Percentiles rank a stretch among this genome's conserved stretches.
These are phyloP conservation scores for Gossypium herbaceum DNA, from an alignment of 345 rosid species.

Conservation along the genomic window DNA sequence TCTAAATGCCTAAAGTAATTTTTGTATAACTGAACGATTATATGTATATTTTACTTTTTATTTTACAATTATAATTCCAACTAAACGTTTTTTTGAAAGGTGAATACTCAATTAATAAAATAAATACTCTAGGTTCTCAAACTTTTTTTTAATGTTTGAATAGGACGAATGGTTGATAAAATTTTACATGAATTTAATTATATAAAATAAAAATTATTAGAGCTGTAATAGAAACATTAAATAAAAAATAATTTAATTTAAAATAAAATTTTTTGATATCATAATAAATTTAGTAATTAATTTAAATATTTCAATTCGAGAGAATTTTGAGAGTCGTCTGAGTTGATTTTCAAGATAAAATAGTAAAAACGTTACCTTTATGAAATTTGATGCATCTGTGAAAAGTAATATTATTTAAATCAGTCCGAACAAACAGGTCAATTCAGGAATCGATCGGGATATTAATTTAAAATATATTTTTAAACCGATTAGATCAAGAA, in stretches of 20 bases:
- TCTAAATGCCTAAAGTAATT: no score
- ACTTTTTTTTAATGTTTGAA: neutral
- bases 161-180: neutral
- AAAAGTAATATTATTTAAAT: no score
- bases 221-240: neutral
- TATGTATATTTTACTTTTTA: no score
- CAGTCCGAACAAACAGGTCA: accelerated
- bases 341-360: neutral
- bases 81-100: no score
- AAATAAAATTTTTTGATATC: neutral
- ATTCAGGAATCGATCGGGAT: accelerated
- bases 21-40: no score
- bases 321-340: neutral
- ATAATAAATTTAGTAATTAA: neutral
- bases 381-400: neutral
- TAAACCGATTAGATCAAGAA: no score
- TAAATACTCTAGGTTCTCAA: neutral
- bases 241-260: neutral
- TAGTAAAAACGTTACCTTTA: neutral
- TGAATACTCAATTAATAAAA: no score
- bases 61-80: no score
- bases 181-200: neutral
- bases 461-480: no score
- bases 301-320: neutral
- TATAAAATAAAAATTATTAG: neutral